These are phyloP conservation scores for Fusarium sp. DNA, from an alignment of 2,329 filamentous ascomycete genomes.

Conservation along the genomic window DNA sequence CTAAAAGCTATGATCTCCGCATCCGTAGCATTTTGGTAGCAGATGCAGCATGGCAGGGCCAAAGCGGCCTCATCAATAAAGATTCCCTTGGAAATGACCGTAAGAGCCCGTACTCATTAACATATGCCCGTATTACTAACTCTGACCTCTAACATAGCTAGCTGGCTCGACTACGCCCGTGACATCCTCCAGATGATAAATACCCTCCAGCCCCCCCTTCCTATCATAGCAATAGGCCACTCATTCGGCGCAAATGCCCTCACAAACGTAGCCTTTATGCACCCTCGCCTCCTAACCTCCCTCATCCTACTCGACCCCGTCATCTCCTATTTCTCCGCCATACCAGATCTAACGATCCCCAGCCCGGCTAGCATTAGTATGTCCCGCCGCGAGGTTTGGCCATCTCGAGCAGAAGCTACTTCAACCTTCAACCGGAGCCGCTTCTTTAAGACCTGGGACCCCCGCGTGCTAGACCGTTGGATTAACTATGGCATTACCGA, in stretches of 20 bases:
- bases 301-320: conserved; percentile 90
- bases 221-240: conserved; percentile 88
- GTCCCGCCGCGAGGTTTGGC: conserved; percentile 85
- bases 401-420: conserved; percentile 78
- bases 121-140: too few relatives aligned
- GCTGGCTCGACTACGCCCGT: conserved; percentile 88
- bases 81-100: conserved; percentile 85
- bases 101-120: conserved; percentile 60
- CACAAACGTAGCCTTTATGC: conserved; percentile 79
- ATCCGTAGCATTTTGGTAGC: conserved; percentile 92
- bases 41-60: conserved; percentile 87
- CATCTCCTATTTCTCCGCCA: conserved; percentile 67
- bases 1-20: conserved; percentile 73
- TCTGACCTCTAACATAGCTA: conserved; percentile 54
- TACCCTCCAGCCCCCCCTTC: conserved; percentile 83
- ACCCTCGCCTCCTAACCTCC: conserved; percentile 84
- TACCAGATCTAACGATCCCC: conserved; percentile 53
- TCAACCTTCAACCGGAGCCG: conserved; percentile 73
- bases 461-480: conserved; percentile 77
- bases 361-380: conserved; percentile 75
- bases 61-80: conserved; percentile 85
- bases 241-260: conserved; percentile 88
- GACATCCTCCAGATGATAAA: conserved; percentile 92
- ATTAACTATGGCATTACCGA: conserved; percentile 81
- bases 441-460: conserved; percentile 89